These are phyloP conservation scores for Ochetophila trinervis DNA, from an alignment of 306 rosid species.

Conservation along the genomic window DNA sequence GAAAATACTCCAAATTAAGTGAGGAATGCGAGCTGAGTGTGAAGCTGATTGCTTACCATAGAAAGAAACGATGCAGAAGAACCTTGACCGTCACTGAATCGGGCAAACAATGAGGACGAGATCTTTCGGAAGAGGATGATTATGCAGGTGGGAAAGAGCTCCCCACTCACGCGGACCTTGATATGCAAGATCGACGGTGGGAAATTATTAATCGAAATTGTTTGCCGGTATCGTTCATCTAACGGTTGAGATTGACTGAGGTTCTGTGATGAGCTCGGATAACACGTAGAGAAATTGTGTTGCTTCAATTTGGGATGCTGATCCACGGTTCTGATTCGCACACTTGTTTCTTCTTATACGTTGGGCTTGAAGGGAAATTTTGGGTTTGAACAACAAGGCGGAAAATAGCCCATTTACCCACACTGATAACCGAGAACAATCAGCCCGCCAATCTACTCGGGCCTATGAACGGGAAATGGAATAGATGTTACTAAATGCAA, in stretches of 20 bases:
- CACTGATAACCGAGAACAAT: too few relatives aligned
- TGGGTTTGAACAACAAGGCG: background rate
- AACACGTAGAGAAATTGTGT: constrained; percentile 21
- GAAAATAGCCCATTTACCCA: too few relatives aligned
- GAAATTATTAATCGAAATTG: background rate
- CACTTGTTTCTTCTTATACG: background rate
- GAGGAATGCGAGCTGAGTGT: background rate
- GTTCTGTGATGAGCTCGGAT: constrained; percentile 3
- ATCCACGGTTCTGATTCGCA: background rate
- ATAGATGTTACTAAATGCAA: too few relatives aligned
- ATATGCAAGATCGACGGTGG: constrained; percentile 17
- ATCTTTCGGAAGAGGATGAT: background rate
- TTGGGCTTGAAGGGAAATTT: too few relatives aligned
- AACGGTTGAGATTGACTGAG: constrained; percentile 15
- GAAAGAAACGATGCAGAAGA: constrained; percentile 19
- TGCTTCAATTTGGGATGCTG: background rate
- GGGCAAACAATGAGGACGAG: constrained; percentile 13
- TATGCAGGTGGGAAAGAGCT: constrained; percentile 5
- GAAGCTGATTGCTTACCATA: constrained; percentile 35
- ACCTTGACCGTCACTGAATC: constrained; percentile 21
- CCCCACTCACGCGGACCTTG: constrained; percentile 4
- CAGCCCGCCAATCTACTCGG: too few relatives aligned
- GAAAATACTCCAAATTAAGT: background rate
- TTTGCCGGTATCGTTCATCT: background rate
- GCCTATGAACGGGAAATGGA: too few relatives aligned